Evolutionary conservation across 2,329 filamentous ascomycete species (phyloP), one percentile per base, ranked within the genome.

Genomic region (Knufia petricola): DNA sequence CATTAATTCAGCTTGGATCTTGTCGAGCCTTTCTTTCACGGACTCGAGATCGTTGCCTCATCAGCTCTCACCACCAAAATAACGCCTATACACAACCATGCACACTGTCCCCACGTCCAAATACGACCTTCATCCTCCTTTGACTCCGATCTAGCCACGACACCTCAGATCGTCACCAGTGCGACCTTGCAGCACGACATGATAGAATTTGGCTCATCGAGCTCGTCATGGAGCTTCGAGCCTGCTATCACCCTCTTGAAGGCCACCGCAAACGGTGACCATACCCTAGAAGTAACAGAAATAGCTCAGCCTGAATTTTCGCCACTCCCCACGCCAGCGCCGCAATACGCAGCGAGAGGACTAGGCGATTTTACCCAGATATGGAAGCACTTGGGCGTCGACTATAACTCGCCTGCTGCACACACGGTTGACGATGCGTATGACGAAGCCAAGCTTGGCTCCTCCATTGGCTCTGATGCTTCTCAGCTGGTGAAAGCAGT

Each of bases 401-500:
- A 23, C 3, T 21, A 8, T 3, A 20, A 28, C 7, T 4, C 26
- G 21, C 39, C 39, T 13, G 13, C 39, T 12, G 21, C 30, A n/a
- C n/a, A 17, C 15, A 20, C 37, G 3, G 7, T 28, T 7, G 17
- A 17, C 13, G 15, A 26, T 19, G 36, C n/a, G 10, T 17, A 32
- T 10, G 13, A 32, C 28, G 20, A 32, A 1, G 44, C 24, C n/a
- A 28, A 30, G 23, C 44, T 47, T 20, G 38, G 32, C 17, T 31
- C 12, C 12, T 39, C 48, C n/a, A 12, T 28, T 13, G 42, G 26
- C 17, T 36, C 51, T 17, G 54, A 57, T 19, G 26, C 50, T 31
- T 45, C 48, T 21, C 54, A 52, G 21, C 43, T 57, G 45, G 53
- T 49, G 23, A 62, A 63, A 51, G 59, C 36, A 4, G 58, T 63